A percentile compares a stretch with the other conserved stretches of the same genome.
phyloP scores from a whole-genome alignment of 106 monocot species.

The Phalaenopsis aphrodite region DNA sequence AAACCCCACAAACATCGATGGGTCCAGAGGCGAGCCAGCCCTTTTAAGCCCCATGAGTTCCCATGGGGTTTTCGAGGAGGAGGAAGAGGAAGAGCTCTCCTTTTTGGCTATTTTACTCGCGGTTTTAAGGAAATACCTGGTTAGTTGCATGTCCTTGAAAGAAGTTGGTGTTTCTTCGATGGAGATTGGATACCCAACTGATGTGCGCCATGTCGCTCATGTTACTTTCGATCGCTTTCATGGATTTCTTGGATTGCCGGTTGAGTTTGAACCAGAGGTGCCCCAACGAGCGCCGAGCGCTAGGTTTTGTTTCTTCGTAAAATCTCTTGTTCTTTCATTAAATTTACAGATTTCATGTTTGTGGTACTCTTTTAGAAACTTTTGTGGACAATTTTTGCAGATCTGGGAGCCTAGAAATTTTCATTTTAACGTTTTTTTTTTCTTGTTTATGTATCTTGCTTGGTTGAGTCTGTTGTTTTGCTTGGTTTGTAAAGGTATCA shows the following conservation, averaged over 20 bases:
- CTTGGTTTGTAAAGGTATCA: not conserved
- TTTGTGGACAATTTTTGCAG: not conserved
- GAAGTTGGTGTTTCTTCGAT: conserved; percentile 18
- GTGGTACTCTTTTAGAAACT: not conserved
- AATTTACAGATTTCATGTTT: not conserved
- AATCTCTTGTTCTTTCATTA: not conserved
- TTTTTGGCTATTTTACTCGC: conserved; percentile 34
- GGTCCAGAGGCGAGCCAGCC: conserved; percentile 6
- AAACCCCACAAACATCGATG: conserved; percentile 10
- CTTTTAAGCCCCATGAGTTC: conserved; percentile 20
- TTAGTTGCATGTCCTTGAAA: conserved; percentile 22
- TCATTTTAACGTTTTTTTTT: not conserved
- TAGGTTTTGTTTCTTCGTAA: conserved; percentile 22
- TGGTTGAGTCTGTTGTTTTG: not conserved
- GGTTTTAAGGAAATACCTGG: conserved; percentile 37
- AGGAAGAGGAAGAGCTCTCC: conserved; percentile 32
- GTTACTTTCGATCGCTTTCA: conserved; percentile 58
- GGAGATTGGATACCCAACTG: conserved; percentile 24
- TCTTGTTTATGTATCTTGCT: not conserved
- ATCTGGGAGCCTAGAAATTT: not conserved
- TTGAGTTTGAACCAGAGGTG: conserved; percentile 61
- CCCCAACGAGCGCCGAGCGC: conserved; percentile 51
- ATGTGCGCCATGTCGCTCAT: conserved; percentile 19
- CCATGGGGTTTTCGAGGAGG: conserved; percentile 1
- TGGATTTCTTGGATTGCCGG: conserved; percentile 62